Evolutionary conservation across 2,329 filamentous ascomycete species (phyloP), one percentile per base, ranked within the genome.

Genomic region (Aciculosporium take): DNA sequence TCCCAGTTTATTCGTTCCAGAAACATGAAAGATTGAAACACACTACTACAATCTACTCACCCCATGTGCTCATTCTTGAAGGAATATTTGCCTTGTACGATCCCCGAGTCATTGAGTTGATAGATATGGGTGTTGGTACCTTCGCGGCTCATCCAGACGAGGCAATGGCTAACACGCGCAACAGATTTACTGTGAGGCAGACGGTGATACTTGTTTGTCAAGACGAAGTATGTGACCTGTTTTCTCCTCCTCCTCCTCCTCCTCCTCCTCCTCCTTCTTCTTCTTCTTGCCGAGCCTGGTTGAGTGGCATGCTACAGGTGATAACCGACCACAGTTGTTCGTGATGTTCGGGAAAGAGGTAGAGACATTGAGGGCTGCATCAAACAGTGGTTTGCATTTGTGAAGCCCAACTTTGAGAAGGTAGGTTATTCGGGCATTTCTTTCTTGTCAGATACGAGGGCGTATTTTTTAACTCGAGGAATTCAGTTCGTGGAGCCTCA

Each of bases 41-140:
- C 49, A 94, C 87, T 0, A 93, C 83, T 0, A 81, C 84, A 1
- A 85, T 98, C 46, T 98, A 98, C 58, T 96, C 91, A 4, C 91
- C 91, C 1, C 91, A 94, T 61, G 91, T 98, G 20, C 69, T 98
- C 21, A 87, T 98, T 36, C 65, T 98, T 12, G 91, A 98, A 66
- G 91, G 91, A 17, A 98, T 98, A 24, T 85, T 98, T 62, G 91
- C 91, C 7, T 68, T 98, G 10, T 87, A 95, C 55, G 91, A 98
- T 55, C 76, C 75, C 20, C 75, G 89, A 45, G 81, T 98, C 4
- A 65, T 91, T 45, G 83, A 93, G 15, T 66, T 98, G 49, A 67
- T 96, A 48, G 91, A 98, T 60, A 84, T 96, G 68, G 93, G 85
- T 63, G 83, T 85, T 65, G 37, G 58, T 53, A 46, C 15, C 21